phyloP scores from a whole-genome alignment of 768 basidiomycete genomes.

The Pleurotus salmoneostramineus region DNA sequence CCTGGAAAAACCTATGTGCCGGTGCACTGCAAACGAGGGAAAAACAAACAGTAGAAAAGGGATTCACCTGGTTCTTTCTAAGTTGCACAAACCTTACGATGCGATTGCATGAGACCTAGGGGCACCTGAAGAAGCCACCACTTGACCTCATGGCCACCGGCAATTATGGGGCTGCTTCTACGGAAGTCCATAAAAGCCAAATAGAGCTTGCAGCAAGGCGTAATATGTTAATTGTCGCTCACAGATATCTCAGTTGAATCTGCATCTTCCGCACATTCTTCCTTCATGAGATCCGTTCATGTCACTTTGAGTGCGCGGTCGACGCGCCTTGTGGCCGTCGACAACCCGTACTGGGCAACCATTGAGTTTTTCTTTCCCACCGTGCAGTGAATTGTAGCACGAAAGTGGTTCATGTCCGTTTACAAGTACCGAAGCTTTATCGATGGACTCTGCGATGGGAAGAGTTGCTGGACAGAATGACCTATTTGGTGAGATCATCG shows the following conservation, averaged over 20 bases:
- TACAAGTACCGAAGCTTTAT: neutral
- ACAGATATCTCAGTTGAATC: conserved; percentile 1
- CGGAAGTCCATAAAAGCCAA: neutral
- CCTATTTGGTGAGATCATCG: neutral
- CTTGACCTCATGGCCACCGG: conserved; percentile 1
- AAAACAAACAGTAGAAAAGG: no score
- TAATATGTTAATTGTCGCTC: neutral
- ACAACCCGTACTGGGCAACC: neutral
- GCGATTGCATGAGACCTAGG: no score
- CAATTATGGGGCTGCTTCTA: neutral
- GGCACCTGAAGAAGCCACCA: neutral
- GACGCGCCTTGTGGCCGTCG: neutral
- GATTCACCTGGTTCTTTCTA: no score
- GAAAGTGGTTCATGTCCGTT: conserved; percentile 1
- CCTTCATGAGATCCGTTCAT: neutral
- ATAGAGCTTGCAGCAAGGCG: neutral
- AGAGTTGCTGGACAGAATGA: neutral
- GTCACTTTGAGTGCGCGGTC: neutral
- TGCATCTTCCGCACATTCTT: conserved; percentile 1
- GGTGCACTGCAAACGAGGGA: no score
- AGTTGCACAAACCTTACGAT: no score
- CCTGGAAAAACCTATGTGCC: no score
- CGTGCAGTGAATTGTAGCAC: neutral
- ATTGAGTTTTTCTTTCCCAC: conserved; percentile 1
- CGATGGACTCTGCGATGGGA: neutral